These are phyloP conservation scores for Fusarium solani-melongenae DNA, from an alignment of 2,329 filamentous ascomycete species.

Conservation along the genomic window DNA sequence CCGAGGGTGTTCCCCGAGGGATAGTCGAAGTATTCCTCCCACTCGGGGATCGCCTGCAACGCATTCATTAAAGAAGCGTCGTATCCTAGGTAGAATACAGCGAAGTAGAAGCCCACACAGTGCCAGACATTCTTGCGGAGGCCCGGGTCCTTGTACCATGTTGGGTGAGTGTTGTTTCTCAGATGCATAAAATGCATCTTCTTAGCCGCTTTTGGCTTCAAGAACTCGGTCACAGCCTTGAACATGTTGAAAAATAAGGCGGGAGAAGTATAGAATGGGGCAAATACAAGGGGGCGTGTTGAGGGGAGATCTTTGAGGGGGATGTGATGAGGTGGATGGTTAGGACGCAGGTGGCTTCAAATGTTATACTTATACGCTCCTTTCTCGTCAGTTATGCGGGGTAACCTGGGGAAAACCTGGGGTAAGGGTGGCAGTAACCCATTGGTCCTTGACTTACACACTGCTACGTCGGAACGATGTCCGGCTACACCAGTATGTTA, in stretches of 20 bases:
- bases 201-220: conserved; percentile 25
- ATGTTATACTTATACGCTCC: conserved; percentile 3
- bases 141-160: conserved; percentile 26
- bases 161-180: conserved; percentile 28
- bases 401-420: conserved; percentile 28
- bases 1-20: conserved; percentile 22
- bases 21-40: conserved; percentile 29
- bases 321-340: not conserved
- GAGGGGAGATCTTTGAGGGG: not conserved
- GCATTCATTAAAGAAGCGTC: conserved; percentile 19
- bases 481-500: not conserved
- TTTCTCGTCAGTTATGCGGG: conserved; percentile 2
- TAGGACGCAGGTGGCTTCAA: not conserved
- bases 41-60: conserved; percentile 21
- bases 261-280: not conserved
- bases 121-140: conserved; percentile 28
- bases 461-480: not conserved
- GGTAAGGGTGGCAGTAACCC: not conserved
- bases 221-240: conserved; percentile 4
- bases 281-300: not conserved
- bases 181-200: conserved; percentile 19
- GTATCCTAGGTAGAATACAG: conserved; percentile 29
- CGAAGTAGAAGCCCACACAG: conserved; percentile 28
- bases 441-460: not conserved
- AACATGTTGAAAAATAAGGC: conserved; percentile 3